Evolutionary conservation across 2,329 filamentous ascomycete genomes (phyloP).

Genomic region (Fusarium nygamai): DNA sequence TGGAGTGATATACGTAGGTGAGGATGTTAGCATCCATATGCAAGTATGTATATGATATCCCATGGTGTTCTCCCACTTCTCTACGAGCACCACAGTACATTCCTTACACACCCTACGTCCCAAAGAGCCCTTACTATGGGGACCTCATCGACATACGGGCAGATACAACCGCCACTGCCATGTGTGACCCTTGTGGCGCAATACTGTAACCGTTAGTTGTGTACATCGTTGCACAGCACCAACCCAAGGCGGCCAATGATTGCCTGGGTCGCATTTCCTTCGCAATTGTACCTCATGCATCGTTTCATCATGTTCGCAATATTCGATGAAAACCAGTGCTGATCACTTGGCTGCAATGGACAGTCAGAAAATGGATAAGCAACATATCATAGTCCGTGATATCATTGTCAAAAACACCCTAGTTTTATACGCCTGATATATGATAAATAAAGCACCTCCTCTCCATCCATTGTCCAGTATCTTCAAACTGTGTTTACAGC

Average conservation of each 20-base stretch:
- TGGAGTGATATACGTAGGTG: not conserved
- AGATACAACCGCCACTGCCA: not conserved
- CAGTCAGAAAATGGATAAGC: not conserved
- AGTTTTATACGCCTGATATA: constrained; percentile 41
- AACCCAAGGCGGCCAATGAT: not conserved
- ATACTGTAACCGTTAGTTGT: constrained; percentile 4
- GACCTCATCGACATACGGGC: not conserved
- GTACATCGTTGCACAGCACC: not conserved
- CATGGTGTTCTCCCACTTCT: not conserved
- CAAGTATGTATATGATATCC: not conserved
- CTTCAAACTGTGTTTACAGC: constrained; percentile 48
- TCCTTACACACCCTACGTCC: not conserved
- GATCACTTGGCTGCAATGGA: not conserved
- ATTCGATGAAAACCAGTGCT: not conserved
- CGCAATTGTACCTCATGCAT: not conserved
- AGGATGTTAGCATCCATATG: not conserved
- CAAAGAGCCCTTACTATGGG: not conserved
- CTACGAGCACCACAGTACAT: not conserved
- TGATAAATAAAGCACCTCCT: constrained; percentile 23
- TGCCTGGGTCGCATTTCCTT: not conserved
- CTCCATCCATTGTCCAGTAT: constrained; percentile 3
- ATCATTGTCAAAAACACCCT: constrained; percentile 38
- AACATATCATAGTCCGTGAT: constrained; percentile 34
- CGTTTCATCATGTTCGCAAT: not conserved
- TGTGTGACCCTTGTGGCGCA: constrained; percentile 16